Evolutionary conservation across 2,329 filamentous ascomycete genomes (phyloP).

Genomic region (Fusarium xyrophilum): DNA sequence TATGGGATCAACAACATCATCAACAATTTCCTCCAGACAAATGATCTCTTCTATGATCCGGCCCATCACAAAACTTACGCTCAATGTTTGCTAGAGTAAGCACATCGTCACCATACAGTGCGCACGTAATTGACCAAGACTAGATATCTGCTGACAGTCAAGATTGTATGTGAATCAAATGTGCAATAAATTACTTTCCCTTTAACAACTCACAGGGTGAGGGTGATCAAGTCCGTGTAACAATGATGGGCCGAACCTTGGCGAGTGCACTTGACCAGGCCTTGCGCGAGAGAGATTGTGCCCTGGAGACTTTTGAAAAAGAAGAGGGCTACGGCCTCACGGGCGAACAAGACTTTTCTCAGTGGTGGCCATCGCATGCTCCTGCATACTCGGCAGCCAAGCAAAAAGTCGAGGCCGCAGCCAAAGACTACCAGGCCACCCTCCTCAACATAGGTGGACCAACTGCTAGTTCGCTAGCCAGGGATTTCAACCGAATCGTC

Average conservation of each 20-base stretch:
- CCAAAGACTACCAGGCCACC: slow-evolving; percentile 11
- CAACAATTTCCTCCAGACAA: slow-evolving; percentile 26
- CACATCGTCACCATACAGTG: fast-evolving
- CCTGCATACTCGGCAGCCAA: slow-evolving; percentile 21
- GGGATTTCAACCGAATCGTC: slow-evolving; percentile 14
- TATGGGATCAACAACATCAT: slow-evolving; percentile 27
- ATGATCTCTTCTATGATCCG: slow-evolving; percentile 29
- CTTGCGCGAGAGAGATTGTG: slow-evolving; percentile 17
- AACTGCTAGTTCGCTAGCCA: not conserved
- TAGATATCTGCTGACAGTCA: slow-evolving; percentile 28
- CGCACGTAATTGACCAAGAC: not conserved
- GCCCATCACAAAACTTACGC: slow-evolving; percentile 31
- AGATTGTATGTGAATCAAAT: slow-evolving; percentile 4
- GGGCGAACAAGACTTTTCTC: slow-evolving; percentile 19
- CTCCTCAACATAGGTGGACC: slow-evolving; percentile 14
- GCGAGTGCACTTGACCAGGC: slow-evolving; percentile 12
- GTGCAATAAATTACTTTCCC: not conserved
- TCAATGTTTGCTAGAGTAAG: slow-evolving; percentile 28
- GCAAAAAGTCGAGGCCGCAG: slow-evolving; percentile 12
- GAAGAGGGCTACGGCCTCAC: slow-evolving; percentile 15
- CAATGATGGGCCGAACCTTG: slow-evolving; percentile 7
- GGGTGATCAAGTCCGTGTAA: not conserved
- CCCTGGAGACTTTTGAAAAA: slow-evolving; percentile 20
- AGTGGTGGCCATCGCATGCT: slow-evolving; percentile 27
- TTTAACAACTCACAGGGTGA: slow-evolving; percentile 13